These are phyloP conservation scores for Phylloporus arenicola DNA, from an alignment of 768 basidiomycete species.

Conservation along the genomic window DNA sequence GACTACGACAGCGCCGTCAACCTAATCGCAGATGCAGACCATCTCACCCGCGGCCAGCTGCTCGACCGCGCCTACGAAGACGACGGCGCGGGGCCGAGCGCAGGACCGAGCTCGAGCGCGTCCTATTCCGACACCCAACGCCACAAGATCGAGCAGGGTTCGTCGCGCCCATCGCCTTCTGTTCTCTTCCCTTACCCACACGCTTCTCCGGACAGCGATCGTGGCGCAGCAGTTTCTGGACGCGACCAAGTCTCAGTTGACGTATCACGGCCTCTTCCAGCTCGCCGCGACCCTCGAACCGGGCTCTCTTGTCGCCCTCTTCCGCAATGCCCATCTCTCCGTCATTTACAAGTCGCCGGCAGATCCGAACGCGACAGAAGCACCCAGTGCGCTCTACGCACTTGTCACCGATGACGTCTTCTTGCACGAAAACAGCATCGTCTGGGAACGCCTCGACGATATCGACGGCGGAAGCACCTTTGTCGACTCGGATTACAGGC, in stretches of 20 bases:
- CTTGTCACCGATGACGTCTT: conserved; percentile 87
- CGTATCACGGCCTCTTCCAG: conserved; percentile 82
- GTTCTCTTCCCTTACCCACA: neutral
- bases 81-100: conserved; percentile 17
- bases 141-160: conserved; percentile 68
- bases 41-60: conserved; percentile 58
- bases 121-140: conserved; percentile 49
- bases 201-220: conserved; percentile 43
- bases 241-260: conserved; percentile 72
- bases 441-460: conserved; percentile 90
- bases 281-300: conserved; percentile 48
- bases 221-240: conserved; percentile 65
- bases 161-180: conserved; percentile 15
- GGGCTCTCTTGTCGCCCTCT: conserved; percentile 74
- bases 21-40: conserved; percentile 75
- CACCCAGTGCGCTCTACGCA: conserved; percentile 51
- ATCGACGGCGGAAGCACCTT: conserved; percentile 77
- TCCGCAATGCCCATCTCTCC: conserved; percentile 85
- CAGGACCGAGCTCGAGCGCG: neutral
- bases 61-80: conserved; percentile 39
- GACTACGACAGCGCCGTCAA: conserved; percentile 75
- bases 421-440: conserved; percentile 66
- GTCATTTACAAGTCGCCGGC: conserved; percentile 64
- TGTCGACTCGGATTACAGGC: conserved; percentile 66
- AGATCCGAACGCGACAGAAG: conserved; percentile 15